These are phyloP conservation scores for Chlamydomonas reinhardtii DNA, from an alignment of 163 green algal genomes.

Conservation along the genomic window DNA sequence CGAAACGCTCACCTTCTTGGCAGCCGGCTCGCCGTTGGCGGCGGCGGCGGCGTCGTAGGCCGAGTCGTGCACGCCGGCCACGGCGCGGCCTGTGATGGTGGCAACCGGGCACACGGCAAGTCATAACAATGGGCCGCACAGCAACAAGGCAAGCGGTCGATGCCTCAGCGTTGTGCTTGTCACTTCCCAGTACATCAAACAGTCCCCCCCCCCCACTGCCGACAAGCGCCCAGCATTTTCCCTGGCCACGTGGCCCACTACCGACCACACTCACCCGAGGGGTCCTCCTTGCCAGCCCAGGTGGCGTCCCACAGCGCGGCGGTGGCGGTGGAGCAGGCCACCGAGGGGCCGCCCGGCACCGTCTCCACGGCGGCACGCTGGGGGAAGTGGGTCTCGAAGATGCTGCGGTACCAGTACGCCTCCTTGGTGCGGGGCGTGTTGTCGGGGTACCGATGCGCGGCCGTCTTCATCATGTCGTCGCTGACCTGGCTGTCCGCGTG, in stretches of 20 bases:
- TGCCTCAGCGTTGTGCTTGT: too few species aligned
- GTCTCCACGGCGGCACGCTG: conserved; percentile 81
- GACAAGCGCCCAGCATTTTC: too few species aligned
- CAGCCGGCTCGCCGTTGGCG: conserved; percentile 27
- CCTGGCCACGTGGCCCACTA: too few species aligned
- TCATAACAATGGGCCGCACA: too few species aligned
- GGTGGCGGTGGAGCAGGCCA: conserved; percentile 74
- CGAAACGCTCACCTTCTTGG: conserved; percentile 27
- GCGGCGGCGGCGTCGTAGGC: conserved; percentile 39
- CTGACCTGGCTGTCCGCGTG: conserved; percentile 38
- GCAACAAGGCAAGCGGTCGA: too few species aligned
- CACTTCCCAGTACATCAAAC: too few species aligned
- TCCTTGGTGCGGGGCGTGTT: conserved; percentile 95
- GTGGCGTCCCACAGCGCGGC: conserved; percentile 72
- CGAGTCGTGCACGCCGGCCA: conserved; percentile 65
- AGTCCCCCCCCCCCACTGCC: too few species aligned
- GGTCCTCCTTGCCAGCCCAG: conserved; percentile 73
- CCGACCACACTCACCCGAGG: conserved; percentile 51
- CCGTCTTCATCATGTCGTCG: conserved; percentile 60
- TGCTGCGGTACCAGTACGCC: conserved; percentile 94
- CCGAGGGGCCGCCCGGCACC: conserved; percentile 73
- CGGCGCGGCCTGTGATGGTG: conserved; percentile 50
- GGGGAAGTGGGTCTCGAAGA: conserved; percentile 97
- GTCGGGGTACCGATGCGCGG: conserved; percentile 83
- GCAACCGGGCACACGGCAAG: background rate